These are phyloP conservation scores for Hydnum rufescens DNA, from an alignment of 768 basidiomycete species.

Conservation along the genomic window DNA sequence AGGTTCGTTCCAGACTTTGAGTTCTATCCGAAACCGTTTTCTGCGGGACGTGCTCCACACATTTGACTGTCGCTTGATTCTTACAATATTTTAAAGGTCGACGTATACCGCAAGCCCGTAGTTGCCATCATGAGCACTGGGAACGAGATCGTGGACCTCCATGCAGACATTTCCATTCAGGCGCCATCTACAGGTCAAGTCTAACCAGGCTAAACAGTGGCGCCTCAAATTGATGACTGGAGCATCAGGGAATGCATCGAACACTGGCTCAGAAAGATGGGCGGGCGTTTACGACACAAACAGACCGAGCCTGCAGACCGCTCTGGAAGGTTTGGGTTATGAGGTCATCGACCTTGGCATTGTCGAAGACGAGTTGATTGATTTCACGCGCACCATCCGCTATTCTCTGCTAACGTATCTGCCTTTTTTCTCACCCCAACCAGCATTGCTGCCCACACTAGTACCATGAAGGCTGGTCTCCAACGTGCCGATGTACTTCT, in stretches of 20 bases:
- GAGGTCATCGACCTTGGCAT: slow-evolving; percentile 66
- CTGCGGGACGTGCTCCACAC: background rate
- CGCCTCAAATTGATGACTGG: background rate
- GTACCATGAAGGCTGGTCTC: slow-evolving; percentile 36
- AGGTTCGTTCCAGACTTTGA: slow-evolving; percentile 28
- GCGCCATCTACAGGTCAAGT: too few species aligned
- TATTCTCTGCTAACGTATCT: background rate
- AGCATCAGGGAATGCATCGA: background rate
- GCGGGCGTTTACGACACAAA: slow-evolving; percentile 75
- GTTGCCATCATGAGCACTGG: slow-evolving; percentile 76
- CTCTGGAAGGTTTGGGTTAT: slow-evolving; percentile 54
- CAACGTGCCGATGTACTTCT: slow-evolving; percentile 51
- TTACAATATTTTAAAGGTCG: slow-evolving; percentile 28
- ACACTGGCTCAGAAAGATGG: slow-evolving; percentile 26
- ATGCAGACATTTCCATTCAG: slow-evolving; percentile 15
- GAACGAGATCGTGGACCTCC: slow-evolving; percentile 55
- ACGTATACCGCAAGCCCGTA: slow-evolving; percentile 47
- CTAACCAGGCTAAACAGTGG: too few species aligned
- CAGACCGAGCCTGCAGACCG: slow-evolving; percentile 53
- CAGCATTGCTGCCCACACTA: slow-evolving; percentile 26
- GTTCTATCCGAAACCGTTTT: background rate
- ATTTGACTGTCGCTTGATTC: background rate
- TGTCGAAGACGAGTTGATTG: slow-evolving; percentile 44
- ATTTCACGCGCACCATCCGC: background rate
- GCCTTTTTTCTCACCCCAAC: background rate